Evolutionary conservation across 768 basidiomycete species (phyloP).

Genomic region (Gyrodon lividus): DNA sequence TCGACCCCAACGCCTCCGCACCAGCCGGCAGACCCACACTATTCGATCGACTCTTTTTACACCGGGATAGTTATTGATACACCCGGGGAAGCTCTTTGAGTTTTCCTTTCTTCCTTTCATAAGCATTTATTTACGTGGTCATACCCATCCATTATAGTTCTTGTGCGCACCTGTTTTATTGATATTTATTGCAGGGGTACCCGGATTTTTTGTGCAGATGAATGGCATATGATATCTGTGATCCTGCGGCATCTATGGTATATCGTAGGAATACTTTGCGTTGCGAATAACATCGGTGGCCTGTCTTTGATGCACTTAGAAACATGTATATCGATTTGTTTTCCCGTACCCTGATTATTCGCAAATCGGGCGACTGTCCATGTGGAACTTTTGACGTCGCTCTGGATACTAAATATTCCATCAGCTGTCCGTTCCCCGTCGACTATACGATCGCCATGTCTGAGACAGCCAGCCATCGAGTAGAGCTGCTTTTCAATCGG

Average conservation of each 20-base stretch:
- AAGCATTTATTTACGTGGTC: background rate
- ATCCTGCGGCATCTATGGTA: background rate
- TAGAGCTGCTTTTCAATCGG: too few species aligned
- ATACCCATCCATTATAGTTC: background rate
- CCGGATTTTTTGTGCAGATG: conserved; percentile 3
- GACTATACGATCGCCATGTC: too few species aligned
- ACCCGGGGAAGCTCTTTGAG: conserved; percentile 19
- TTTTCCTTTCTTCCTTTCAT: background rate
- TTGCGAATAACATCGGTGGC: too few species aligned
- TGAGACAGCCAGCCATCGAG: too few species aligned
- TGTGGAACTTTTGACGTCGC: too few species aligned
- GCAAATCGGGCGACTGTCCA: too few species aligned
- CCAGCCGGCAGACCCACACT: conserved; percentile 13
- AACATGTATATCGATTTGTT: too few species aligned
- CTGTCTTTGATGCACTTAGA: too few species aligned
- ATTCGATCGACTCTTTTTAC: conserved; percentile 32
- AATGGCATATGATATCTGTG: conserved; percentile 1
- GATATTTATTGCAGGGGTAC: conserved; percentile 19
- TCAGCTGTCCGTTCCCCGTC: too few species aligned
- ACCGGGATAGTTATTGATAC: conserved; percentile 17
- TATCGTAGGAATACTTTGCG: too few species aligned
- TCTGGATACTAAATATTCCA: too few species aligned
- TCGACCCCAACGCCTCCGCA: background rate
- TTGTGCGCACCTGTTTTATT: conserved; percentile 10
- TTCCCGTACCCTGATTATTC: too few species aligned